Conservation (phyloP, 805 yeast genomes). For the Metschnikowia rubicola region DNA sequence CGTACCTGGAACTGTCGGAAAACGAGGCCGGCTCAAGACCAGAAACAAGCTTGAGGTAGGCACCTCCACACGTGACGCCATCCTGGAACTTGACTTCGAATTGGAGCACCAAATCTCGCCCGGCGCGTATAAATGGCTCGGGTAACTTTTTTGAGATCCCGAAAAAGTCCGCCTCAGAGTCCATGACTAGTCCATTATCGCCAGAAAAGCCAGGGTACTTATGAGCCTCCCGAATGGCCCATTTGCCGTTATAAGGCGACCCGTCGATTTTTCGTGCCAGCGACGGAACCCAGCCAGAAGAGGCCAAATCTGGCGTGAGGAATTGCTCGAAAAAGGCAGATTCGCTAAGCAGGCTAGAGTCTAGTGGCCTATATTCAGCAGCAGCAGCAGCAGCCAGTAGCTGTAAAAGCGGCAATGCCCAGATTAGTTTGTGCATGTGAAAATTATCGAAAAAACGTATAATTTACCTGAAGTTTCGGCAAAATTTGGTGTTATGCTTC, state of each 20-base stretch:
- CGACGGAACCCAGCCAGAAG: slow-evolving; percentile 49
- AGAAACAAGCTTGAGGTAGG: slow-evolving; percentile 73
- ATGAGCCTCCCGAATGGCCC: slow-evolving; percentile 67
- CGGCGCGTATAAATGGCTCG: slow-evolving; percentile 54
- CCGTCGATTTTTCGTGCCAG: slow-evolving; percentile 46
- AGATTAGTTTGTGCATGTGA: not conserved
- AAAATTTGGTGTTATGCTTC: not conserved
- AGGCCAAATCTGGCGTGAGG: slow-evolving; percentile 19
- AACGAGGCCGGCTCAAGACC: slow-evolving; percentile 45
- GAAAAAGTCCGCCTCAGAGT: slow-evolving; percentile 73
- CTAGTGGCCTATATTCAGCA: slow-evolving; percentile 30
- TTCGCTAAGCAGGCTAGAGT: slow-evolving; percentile 28
- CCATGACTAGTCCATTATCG: slow-evolving; percentile 76
- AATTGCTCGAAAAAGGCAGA: slow-evolving; percentile 69
- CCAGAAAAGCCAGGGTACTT: slow-evolving; percentile 53
- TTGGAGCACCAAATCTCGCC: slow-evolving; percentile 73
- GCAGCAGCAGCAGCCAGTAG: slow-evolving; percentile 7
- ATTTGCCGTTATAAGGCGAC: slow-evolving; percentile 65
- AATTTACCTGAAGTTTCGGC: not conserved
- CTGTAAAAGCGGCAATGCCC: slow-evolving; percentile 4
- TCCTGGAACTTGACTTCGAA: slow-evolving; percentile 85
- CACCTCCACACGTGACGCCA: slow-evolving; percentile 83
- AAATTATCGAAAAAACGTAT: too few relatives aligned
- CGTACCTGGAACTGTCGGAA: slow-evolving; percentile 66
- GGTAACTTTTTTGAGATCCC: slow-evolving; percentile 70